A percentile compares a stretch with the other conserved stretches of the same genome.
Evolutionary conservation across 495 filamentous ascomycete genomes (phyloP).

Genomic region (Lasiosphaeria ovina): DNA sequence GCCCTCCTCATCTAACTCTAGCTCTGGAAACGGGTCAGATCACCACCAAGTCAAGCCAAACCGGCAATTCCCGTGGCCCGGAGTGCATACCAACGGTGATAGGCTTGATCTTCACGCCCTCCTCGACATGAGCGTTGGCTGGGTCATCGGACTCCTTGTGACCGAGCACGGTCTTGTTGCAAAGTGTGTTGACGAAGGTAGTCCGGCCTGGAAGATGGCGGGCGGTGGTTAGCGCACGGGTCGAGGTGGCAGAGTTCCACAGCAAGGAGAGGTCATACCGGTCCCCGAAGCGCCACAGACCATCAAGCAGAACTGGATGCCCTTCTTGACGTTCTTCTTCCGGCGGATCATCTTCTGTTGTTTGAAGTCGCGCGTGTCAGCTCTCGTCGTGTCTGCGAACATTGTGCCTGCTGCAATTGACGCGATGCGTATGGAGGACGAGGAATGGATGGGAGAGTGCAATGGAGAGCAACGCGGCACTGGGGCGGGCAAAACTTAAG

Average conservation of each 20-base stretch:
- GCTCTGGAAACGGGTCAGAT: conserved; percentile 56
- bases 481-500: conserved; percentile 5
- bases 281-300: conserved; percentile 98
- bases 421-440: conserved; percentile 4
- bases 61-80: not conserved
- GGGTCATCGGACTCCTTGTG: conserved; percentile 91
- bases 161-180: conserved; percentile 84
- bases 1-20: conserved; percentile 96
- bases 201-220: conserved; percentile 67
- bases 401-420: conserved; percentile 18
- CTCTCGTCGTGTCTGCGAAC: conserved; percentile 14
- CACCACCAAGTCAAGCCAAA: not conserved
- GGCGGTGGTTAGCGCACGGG: conserved; percentile 23
- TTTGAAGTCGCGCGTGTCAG: conserved; percentile 34
- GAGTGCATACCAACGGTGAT: conserved; percentile 84
- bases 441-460: not conserved
- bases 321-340: conserved; percentile 99
- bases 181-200: conserved; percentile 99
- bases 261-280: conserved; percentile 55
- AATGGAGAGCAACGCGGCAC: not conserved
- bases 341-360: conserved; percentile 88
- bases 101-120: conserved; percentile 97
- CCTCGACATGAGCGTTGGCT: conserved; percentile 83
- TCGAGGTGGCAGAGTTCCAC: too few species aligned
- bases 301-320: conserved; percentile 99